phyloP scores from a whole-genome alignment of 345 rosid species.

The Eucalyptus curtisii region DNA sequence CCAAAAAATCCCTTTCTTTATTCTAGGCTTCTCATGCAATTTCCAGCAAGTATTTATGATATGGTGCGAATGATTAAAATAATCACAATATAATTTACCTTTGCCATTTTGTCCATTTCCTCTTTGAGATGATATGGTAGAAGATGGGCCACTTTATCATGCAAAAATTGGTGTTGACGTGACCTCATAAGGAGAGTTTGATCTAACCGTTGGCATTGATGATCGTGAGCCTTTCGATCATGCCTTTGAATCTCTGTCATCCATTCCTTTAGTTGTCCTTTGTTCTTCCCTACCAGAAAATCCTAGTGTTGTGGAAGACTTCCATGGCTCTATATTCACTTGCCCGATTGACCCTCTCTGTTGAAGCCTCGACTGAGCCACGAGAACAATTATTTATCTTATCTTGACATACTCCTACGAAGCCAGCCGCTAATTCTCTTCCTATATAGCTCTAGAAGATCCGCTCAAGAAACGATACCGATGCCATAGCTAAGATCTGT shows the following conservation, averaged over 20 bases:
- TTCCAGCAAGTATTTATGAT: background rate
- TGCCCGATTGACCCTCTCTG: background rate
- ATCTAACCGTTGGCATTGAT: background rate
- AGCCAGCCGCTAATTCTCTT: background rate
- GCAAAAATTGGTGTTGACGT: background rate
- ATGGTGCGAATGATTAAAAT: background rate
- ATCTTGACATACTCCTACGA: background rate
- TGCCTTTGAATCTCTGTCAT: background rate
- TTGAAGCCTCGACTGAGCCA: background rate
- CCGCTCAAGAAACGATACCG: background rate
- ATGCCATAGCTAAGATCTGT: background rate
- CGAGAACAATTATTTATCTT: too few relatives aligned
- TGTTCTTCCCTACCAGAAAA: background rate
- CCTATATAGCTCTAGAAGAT: background rate
- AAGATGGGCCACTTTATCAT: background rate
- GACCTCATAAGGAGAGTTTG: background rate
- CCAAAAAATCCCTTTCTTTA: background rate
- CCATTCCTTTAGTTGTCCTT: background rate
- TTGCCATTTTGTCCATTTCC: background rate
- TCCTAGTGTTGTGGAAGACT: background rate
- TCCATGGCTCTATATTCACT: background rate
- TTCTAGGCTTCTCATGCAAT: background rate
- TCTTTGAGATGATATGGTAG: background rate
- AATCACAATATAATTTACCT: too few relatives aligned
- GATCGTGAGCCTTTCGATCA: background rate